Base-by-base conservation (phyloP, 345 rosid species). In the Eucalyptus pauciflora region DNA sequence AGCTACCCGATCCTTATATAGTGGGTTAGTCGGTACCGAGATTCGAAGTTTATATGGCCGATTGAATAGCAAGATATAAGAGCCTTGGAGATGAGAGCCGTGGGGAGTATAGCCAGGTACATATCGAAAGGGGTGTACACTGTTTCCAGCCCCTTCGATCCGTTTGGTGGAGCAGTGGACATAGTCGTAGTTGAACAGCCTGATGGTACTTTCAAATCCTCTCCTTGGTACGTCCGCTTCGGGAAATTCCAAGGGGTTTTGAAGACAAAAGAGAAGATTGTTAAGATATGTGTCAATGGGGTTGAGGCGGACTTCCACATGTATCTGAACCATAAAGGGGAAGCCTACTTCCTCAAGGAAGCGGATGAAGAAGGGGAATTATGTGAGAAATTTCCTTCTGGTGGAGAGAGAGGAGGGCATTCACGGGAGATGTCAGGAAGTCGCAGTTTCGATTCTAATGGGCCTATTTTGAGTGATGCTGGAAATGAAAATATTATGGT, bases 221-320 rank as follows among this genome's bases (percentile, higher is more conserved):
- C 99, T 25, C 99, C 99, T 91, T 98, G 99, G 99, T 97, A 96
- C 87, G 96, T 97, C 20, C 88, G 96, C 91, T 96, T 98, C 89
- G 99, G 99, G 67, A 98, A 97, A 91, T 98, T 98, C 91, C 99
- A 96, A 91, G 99, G 99, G 87, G 99, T 97, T 90, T 93, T 98
- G 89, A 96, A 96, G 95, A 91, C 96, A 22, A 92, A 89, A 49
- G 96, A 91, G 90, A 96, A 95, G 91, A 89, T 93, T 50, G 99
- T 98, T 86, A 94, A 79, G 86, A 92, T 97, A 76, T 86, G 89
- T 58, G 97, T 98, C 20, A 94, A 98, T 92, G 99, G 95, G 20
- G 91, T 92, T 6, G 97, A 95, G 67, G 95, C 96, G 4, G 87
- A 91, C 90, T 94, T 98, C 90, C 91, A 92, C 89, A 98, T 97